These are phyloP conservation scores for Aspergillus sp. DNA, from an alignment of 2,329 filamentous ascomycete species.

Conservation along the genomic window DNA sequence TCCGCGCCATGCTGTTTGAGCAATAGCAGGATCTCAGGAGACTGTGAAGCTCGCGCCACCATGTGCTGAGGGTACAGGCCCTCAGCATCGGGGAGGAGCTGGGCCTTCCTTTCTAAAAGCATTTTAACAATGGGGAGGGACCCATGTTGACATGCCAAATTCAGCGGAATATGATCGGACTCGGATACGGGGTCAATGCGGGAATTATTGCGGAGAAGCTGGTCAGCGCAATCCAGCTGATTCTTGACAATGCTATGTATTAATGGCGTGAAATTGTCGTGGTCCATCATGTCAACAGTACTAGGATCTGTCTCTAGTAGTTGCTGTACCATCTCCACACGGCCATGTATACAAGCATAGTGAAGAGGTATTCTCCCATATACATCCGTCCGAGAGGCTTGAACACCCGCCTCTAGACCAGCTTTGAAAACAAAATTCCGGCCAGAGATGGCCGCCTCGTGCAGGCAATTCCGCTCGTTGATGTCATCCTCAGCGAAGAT, in stretches of 20 bases:
- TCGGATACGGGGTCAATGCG: constrained; percentile 82
- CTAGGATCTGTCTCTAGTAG: constrained; percentile 67
- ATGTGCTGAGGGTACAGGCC: constrained; percentile 96
- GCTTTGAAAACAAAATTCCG: constrained; percentile 74
- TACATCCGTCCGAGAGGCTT: constrained; percentile 79
- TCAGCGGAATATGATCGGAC: constrained; percentile 88
- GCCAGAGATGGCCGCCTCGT: constrained; percentile 94
- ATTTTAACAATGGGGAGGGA: constrained; percentile 81
- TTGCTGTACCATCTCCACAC: constrained; percentile 76
- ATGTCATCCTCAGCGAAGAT: constrained; percentile 96
- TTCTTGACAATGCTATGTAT: constrained; percentile 94
- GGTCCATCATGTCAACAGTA: constrained; percentile 85
- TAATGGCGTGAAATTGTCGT: constrained; percentile 95
- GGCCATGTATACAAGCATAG: constrained; percentile 94
- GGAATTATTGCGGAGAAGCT: constrained; percentile 74
- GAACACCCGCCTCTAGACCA: constrained; percentile 72
- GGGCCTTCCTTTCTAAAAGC: constrained; percentile 75
- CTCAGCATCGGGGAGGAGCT: constrained; percentile 90
- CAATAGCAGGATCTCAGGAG: constrained; percentile 73
- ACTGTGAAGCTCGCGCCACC: constrained; percentile 84
- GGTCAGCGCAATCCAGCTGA: constrained; percentile 75
- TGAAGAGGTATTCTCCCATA: constrained; percentile 92
- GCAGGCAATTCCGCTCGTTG: constrained; percentile 93
- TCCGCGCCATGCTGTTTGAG: constrained; percentile 85
- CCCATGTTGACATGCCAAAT: constrained; percentile 91